Conservation (phyloP, 805 yeast genomes). For the Yamadazyma insecticola region DNA sequence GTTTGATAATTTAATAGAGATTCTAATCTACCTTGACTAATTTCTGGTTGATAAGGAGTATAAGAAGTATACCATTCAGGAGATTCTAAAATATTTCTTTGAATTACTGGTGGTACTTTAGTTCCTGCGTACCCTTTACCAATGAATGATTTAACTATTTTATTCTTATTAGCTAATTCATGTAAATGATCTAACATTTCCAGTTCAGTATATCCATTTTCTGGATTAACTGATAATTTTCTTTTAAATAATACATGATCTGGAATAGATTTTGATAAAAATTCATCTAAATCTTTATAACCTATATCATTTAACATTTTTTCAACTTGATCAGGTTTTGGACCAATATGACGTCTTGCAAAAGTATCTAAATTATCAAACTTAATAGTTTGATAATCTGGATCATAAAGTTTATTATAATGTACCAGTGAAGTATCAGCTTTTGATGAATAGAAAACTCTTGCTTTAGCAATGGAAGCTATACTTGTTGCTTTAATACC, state of each 20-base stretch:
- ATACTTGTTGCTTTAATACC: no score
- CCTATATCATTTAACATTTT: conserved; percentile 67
- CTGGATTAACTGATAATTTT: conserved; percentile 62
- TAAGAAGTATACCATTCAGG: conserved; percentile 99
- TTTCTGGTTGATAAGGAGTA: conserved; percentile 98
- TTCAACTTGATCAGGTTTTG: conserved; percentile 56
- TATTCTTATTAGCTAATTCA: conserved; percentile 70
- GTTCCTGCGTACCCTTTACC: conserved; percentile 97
- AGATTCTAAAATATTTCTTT: conserved; percentile 83
- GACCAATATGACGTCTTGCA: conserved; percentile 88
- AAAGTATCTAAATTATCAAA: conserved; percentile 66
- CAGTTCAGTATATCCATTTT: conserved; percentile 72
- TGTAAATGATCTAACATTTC: conserved; percentile 69
- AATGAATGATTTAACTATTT: conserved; percentile 67
- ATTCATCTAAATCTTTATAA: conserved; percentile 61
- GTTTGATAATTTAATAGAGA: conserved; percentile 90
- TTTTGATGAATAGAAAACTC: no score
- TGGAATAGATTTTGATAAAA: conserved; percentile 74
- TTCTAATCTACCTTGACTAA: conserved; percentile 94
- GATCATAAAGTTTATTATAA: conserved; percentile 45
- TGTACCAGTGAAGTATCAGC: conserved; percentile 55
- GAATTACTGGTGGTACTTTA: conserved; percentile 83
- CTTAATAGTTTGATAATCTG: conserved; percentile 20
- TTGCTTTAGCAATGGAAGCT: no score
- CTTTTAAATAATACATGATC: conserved; percentile 66